phyloP scores from a whole-genome alignment of 108 stramenopile species.

The Pseudonitzschia multistriata region DNA sequence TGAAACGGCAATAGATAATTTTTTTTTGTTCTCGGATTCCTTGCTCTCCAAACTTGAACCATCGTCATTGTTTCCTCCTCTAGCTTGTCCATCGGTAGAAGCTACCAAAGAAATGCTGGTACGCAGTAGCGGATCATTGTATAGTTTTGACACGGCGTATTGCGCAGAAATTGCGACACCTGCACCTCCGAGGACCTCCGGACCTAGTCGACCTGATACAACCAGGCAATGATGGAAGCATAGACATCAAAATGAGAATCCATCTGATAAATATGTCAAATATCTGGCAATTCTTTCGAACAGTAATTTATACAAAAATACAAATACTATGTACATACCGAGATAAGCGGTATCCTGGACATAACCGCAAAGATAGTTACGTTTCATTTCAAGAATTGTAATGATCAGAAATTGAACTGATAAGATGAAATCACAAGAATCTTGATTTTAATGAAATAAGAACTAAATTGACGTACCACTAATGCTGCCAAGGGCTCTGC shows the following conservation, averaged over 20 bases:
- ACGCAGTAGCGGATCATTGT: slow-evolving; percentile 90
- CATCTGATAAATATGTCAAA: neutral
- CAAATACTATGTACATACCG: neutral
- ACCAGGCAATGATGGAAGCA: neutral
- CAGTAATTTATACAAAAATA: no score
- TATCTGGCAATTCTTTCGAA: no score
- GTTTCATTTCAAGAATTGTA: neutral
- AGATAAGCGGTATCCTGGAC: slow-evolving; percentile 7
- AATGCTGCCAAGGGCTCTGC: slow-evolving; percentile 91
- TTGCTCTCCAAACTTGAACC: slow-evolving; percentile 10
- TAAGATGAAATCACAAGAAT: neutral
- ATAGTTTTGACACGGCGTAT: slow-evolving; percentile 86
- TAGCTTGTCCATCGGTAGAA: slow-evolving; percentile 64
- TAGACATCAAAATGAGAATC: neutral
- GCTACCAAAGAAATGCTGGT: slow-evolving; percentile 90
- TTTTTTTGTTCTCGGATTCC: slow-evolving; percentile 17
- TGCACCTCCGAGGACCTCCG: slow-evolving; percentile 87
- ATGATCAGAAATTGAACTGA: neutral
- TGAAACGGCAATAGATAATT: slow-evolving; percentile 73
- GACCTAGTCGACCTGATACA: slow-evolving; percentile 62
- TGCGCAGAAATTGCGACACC: slow-evolving; percentile 92
- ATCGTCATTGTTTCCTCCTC: slow-evolving; percentile 30
- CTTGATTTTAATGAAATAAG: neutral
- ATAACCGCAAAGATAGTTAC: neutral
- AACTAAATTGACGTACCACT: slow-evolving; percentile 40